A percentile compares a stretch with the other conserved stretches of the same genome.
Evolutionary conservation across 768 basidiomycete species (phyloP).

Genomic region (Gymnopilus junonius): DNA sequence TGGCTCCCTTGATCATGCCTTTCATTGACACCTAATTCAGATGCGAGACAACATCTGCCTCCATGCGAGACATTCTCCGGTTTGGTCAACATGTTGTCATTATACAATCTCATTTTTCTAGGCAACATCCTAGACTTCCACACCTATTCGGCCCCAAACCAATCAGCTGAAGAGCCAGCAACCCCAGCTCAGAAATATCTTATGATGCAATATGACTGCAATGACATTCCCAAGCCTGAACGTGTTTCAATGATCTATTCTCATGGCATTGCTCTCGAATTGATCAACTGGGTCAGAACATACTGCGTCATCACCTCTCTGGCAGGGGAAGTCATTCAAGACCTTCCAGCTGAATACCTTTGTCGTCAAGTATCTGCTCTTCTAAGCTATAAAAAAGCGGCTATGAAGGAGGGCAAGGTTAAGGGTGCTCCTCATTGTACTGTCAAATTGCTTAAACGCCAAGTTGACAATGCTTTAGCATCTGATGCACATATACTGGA

Average conservation of each 20-base stretch:
- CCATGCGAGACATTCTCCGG: constrained; percentile 3
- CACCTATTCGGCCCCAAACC: constrained; percentile 10
- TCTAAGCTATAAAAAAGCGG: background rate
- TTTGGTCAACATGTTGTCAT: constrained; percentile 10
- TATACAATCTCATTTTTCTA: constrained; percentile 12
- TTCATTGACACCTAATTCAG: background rate
- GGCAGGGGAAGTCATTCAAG: background rate
- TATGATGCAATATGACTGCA: background rate
- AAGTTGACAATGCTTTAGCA: background rate
- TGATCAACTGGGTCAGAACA: constrained; percentile 1
- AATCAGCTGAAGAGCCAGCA: background rate
- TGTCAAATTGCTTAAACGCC: background rate
- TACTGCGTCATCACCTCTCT: background rate
- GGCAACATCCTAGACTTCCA: constrained; percentile 18
- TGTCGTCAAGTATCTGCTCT: background rate
- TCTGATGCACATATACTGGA: background rate
- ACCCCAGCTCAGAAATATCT: background rate
- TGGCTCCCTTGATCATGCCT: background rate
- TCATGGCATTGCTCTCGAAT: constrained; percentile 7
- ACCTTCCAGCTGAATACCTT: background rate
- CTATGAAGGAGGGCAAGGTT: background rate
- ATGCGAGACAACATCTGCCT: constrained; percentile 14
- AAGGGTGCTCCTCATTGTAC: background rate
- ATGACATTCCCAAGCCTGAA: constrained; percentile 7
- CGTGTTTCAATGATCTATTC: constrained; percentile 7